Evolutionary conservation across 768 basidiomycete species (phyloP).

Genomic region (Coprinellus micaceus): DNA sequence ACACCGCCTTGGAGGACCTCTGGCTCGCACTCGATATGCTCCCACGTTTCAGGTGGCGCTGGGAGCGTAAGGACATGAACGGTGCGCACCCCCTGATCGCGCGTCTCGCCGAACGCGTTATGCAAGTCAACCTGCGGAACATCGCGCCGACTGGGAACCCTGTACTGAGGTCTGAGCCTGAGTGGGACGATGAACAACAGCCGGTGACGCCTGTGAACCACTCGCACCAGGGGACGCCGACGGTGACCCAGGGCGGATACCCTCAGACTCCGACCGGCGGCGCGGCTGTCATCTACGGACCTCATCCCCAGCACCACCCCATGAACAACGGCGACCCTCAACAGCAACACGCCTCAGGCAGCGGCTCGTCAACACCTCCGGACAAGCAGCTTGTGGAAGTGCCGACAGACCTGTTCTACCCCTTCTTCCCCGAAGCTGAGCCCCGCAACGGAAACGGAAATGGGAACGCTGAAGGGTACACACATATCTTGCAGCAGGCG

Average conservation of each 20-base stretch:
- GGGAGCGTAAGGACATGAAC: constrained; percentile 80
- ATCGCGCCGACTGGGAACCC: constrained; percentile 45
- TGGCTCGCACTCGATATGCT: constrained; percentile 87
- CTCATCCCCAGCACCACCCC: constrained; percentile 33
- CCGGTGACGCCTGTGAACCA: constrained; percentile 30
- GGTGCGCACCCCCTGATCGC: constrained; percentile 83
- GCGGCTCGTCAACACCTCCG: constrained; percentile 35
- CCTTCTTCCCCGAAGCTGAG: constrained; percentile 60
- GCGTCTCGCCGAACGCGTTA: constrained; percentile 76
- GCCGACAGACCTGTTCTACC: constrained; percentile 69
- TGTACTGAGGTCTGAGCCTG: constrained; percentile 46
- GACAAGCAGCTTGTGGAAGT: constrained; percentile 58
- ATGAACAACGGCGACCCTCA: constrained; percentile 25
- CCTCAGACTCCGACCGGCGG: constrained; percentile 14
- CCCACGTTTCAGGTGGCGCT: constrained; percentile 87
- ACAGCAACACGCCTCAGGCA: constrained; percentile 23
- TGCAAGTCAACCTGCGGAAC: constrained; percentile 66
- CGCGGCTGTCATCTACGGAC: constrained; percentile 26
- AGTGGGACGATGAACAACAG: constrained; percentile 52
- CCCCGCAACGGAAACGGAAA: constrained; percentile 6
- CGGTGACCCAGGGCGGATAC: constrained; percentile 26
- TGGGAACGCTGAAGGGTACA: constrained; percentile 37
- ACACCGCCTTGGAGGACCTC: constrained; percentile 74
- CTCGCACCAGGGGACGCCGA: constrained; percentile 43
- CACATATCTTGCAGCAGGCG: constrained; percentile 48